Evolutionary conservation across 768 basidiomycete genomes (phyloP).

Genomic region (Agrocybe chaxingu): DNA sequence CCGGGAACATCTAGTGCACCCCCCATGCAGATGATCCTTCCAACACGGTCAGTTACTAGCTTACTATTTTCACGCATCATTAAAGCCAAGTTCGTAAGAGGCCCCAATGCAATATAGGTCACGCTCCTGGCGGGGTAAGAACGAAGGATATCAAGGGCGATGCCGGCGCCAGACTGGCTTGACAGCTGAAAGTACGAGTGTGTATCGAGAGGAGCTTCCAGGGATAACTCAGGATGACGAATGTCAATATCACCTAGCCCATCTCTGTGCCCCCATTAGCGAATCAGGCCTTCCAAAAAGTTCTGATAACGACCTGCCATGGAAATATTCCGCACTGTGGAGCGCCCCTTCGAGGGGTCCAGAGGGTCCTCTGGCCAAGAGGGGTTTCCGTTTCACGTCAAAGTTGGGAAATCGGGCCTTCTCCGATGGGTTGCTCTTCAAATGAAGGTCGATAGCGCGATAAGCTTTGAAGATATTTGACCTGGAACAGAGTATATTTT

Average conservation of each 20-base stretch:
- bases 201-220: conserved; percentile 19
- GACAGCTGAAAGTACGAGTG: conserved; percentile 47
- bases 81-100: conserved; percentile 76
- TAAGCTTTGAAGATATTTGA: conserved; percentile 76
- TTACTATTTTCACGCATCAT: conserved; percentile 54
- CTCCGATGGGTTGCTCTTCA: conserved; percentile 53
- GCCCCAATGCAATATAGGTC: conserved; percentile 73
- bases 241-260: conserved; percentile 59
- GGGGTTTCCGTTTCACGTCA: conserved; percentile 43
- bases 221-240: conserved; percentile 64
- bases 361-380: conserved; percentile 61
- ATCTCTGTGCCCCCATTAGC: conserved; percentile 43
- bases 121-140: conserved; percentile 48
- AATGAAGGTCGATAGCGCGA: conserved; percentile 57
- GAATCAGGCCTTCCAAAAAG: neutral
- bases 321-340: conserved; percentile 82
- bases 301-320: conserved; percentile 54
- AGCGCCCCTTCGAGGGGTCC: conserved; percentile 69
- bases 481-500: conserved; percentile 32
- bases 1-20: conserved; percentile 90
- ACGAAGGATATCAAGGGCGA: conserved; percentile 53
- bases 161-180: conserved; percentile 45
- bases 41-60: conserved; percentile 55
- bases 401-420: conserved; percentile 61
- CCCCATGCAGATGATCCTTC: conserved; percentile 88